phyloP scores from a whole-genome alignment of 2,329 filamentous ascomycete species.

The Fusarium musae region DNA sequence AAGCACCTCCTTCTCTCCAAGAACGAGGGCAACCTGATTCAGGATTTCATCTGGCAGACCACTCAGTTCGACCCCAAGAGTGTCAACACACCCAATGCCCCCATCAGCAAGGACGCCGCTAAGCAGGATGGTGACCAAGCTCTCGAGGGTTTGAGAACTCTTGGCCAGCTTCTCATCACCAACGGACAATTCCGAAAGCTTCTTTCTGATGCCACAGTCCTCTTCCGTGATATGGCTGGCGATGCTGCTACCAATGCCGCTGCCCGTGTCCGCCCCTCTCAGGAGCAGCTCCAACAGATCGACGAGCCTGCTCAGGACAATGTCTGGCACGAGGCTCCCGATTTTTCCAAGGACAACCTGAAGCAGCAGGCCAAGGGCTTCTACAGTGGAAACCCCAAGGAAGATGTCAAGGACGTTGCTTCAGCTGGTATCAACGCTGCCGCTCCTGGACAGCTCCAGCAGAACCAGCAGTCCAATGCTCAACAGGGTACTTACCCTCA shows the following conservation, averaged over 20 bases:
- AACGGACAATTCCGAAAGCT: slow-evolving; percentile 97
- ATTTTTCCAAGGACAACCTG: slow-evolving; percentile 76
- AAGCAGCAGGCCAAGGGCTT: slow-evolving; percentile 74
- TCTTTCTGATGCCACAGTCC: slow-evolving; percentile 73
- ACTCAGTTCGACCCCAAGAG: slow-evolving; percentile 75
- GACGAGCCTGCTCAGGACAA: slow-evolving; percentile 90
- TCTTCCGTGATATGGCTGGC: slow-evolving; percentile 90
- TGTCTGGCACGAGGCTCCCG: slow-evolving; percentile 89
- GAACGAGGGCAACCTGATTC: slow-evolving; percentile 92
- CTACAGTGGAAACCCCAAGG: slow-evolving; percentile 64
- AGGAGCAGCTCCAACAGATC: slow-evolving; percentile 80
- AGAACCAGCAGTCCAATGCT: slow-evolving; percentile 15
- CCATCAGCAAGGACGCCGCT: slow-evolving; percentile 79
- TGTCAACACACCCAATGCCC: slow-evolving; percentile 70
- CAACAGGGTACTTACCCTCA: slow-evolving; percentile 50
- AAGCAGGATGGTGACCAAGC: slow-evolving; percentile 87
- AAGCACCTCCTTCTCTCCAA: slow-evolving; percentile 89
- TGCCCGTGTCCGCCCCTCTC: slow-evolving; percentile 76
- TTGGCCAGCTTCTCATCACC: slow-evolving; percentile 90
- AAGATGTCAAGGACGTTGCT: slow-evolving; percentile 71
- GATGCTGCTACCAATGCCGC: slow-evolving; percentile 88
- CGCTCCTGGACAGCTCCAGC: slow-evolving; percentile 51
- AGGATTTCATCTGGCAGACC: slow-evolving; percentile 97
- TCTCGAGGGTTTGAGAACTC: slow-evolving; percentile 84
- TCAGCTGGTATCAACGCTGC: slow-evolving; percentile 68